Base-by-base conservation (phyloP, 2,329 filamentous ascomycete species). In the Penicillium sp. region DNA sequence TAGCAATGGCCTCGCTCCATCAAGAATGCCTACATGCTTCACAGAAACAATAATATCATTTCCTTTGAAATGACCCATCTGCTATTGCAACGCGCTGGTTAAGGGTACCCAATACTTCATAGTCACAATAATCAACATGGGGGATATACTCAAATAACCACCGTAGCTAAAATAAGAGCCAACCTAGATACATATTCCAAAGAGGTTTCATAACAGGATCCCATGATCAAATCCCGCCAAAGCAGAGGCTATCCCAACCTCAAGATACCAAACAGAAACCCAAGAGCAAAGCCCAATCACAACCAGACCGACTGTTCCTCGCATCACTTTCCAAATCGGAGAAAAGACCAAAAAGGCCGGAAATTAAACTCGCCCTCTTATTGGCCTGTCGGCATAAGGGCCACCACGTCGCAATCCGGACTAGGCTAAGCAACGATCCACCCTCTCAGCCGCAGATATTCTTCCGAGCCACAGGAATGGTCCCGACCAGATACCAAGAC, bases 361-460 rank as follows among this genome's bases (percentile, higher is more conserved):
- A 59, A 51, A 59, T 56, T 59, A 62, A 60, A 56, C 47, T 42
- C 23, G 29, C 9, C 43, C 14, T 29, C 32, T 53, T 18, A 64
- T 63, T 64, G 60, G 61, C 23, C 30, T 34, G n/a, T 57, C 27
- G 13, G 34, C 19, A 43, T 35, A 44, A 36, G n/a, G 55, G 41
- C 59, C 32, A 46, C 29, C 45, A 30, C 18, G 38, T 63, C 56
- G 47, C 54, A 51, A 63, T 63, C 53, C 47, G 51, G 53, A 56
- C 61, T 42, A 54, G 45, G 39, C 47, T 50, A 39, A 53, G 51
- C 51, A 53, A 44, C 47, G 47, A 53, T 51, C 51, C 47, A 30
- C 52, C 40, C 43, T 49, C 44, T 52, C 56, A 57, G 50, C 50
- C 23, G 42, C 57, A 53, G 54, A 50, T 36, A 51, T 57, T 50